Base-by-base conservation (phyloP, 2,329 filamentous ascomycete species). In the Stemphylium beticola region DNA sequence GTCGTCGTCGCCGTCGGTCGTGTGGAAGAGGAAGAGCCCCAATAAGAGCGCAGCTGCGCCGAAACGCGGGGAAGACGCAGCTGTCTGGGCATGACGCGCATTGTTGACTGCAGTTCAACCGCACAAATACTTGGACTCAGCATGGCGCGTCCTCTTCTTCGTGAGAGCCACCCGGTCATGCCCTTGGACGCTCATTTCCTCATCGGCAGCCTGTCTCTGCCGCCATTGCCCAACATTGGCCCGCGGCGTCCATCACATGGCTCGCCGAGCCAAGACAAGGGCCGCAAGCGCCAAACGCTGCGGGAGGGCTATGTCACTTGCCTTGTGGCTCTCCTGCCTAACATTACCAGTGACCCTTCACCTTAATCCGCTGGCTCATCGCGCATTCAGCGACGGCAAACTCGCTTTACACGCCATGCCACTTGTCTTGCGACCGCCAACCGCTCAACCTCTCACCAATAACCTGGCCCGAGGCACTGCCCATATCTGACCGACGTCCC, bases 331-430 rank as follows among this genome's bases (percentile, higher is more conserved):
- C 51, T 59, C 54, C 33, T 41, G 53, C 38, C 39, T 39, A 52
- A 22, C 15, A 37, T 51, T 46, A 45, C 17, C 32, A 37, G 31
- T 15, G n/a, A 34, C 17, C 18, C 37, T 49, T 43, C 38, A 46
- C 57, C 49, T 50, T 39, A 47, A 49, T 37, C 41, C 54, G 33
- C 49, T 46, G 45, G 22, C 20, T 32, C 31, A 33, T 49, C 34
- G 24, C 39, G 36, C 38, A 40, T 10, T 50, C 52, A 31, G 53
- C 26, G 26, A 29, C 26, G 10, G 26, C 26, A 29, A 10, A 15
- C n/a, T 32, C 40, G 40, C 29, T 43, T 52, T 44, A 55, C 66
- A 57, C 67, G 67, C 71, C 68, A 74, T 74, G 71, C 61, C 49
- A 65, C 58, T 67, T 60, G 62, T 62, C 57, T 56, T 53, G 45